phyloP scores from a whole-genome alignment of 208 protist genomes.

The Wallacemonas collosoma region DNA sequence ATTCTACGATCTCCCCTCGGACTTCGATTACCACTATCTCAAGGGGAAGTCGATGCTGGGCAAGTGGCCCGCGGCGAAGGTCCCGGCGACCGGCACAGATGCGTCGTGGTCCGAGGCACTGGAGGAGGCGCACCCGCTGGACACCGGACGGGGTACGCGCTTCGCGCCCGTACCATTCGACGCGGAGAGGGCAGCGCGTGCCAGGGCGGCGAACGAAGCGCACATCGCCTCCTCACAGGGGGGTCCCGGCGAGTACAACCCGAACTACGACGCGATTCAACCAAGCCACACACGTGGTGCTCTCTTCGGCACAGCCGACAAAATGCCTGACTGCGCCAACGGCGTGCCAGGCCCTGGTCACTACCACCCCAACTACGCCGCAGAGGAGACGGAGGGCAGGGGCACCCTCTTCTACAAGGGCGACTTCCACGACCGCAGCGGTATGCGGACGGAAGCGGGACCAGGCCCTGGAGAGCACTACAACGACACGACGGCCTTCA shows the following conservation, averaged over 20 bases:
- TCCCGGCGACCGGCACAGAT: slow-evolving; percentile 22
- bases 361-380: slow-evolving; percentile 37
- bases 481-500: slow-evolving; percentile 56
- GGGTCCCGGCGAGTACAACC: slow-evolving; percentile 23
- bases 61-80: slow-evolving; percentile 18
- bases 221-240: slow-evolving; percentile 31
- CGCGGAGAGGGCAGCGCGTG: slow-evolving; percentile 19
- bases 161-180: slow-evolving; percentile 43
- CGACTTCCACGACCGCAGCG: slow-evolving; percentile 55
- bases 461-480: slow-evolving; percentile 51
- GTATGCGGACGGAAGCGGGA: slow-evolving; percentile 19
- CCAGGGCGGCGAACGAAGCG: slow-evolving; percentile 22
- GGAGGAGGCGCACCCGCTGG: slow-evolving; percentile 5
- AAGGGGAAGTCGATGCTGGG: slow-evolving; percentile 70
- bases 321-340: slow-evolving; percentile 1
- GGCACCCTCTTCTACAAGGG: slow-evolving; percentile 76
- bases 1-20: slow-evolving; percentile 58
- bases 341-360: slow-evolving; percentile 60
- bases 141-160: slow-evolving; percentile 26
- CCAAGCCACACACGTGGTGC: slow-evolving; percentile 14
- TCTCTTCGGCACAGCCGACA: slow-evolving; percentile 17
- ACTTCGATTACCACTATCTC: slow-evolving; percentile 77
- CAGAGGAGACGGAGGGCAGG: slow-evolving; percentile 14
- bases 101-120: slow-evolving; percentile 19
- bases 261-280: slow-evolving; percentile 34